These are phyloP conservation scores for Hippophae tibetana DNA, from an alignment of 306 rosid species.

Conservation along the genomic window DNA sequence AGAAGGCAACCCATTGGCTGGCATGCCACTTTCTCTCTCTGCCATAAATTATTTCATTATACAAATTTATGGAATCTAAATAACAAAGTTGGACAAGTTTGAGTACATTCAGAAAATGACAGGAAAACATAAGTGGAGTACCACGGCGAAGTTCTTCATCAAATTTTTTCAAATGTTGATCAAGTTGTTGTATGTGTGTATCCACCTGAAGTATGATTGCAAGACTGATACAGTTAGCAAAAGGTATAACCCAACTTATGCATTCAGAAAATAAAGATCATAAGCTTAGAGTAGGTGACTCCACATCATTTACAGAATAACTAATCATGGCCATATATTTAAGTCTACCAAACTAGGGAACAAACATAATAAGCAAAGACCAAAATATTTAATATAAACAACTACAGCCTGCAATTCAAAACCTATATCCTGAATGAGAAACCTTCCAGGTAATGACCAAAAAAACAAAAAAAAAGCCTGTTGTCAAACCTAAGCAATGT, in stretches of 20 bases:
- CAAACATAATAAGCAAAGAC: too few relatives aligned
- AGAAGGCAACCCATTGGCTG: slow-evolving; percentile 41
- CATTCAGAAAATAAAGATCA: background rate
- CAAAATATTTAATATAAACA: too few relatives aligned
- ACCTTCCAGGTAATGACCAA: too few relatives aligned
- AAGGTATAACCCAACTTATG: background rate
- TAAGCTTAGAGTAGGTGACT: background rate
- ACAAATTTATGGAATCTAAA: background rate
- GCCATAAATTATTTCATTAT: slow-evolving; percentile 22
- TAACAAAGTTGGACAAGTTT: background rate
- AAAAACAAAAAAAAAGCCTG: too few relatives aligned
- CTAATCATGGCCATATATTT: too few relatives aligned
- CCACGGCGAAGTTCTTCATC: slow-evolving; percentile 83
- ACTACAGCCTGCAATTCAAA: too few relatives aligned
- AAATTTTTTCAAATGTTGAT: slow-evolving; percentile 77
- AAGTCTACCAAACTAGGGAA: too few relatives aligned
- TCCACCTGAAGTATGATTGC: slow-evolving; percentile 56
- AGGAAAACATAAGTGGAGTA: slow-evolving; percentile 27
- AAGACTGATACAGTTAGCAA: background rate
- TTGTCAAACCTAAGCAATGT: too few relatives aligned
- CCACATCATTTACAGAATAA: too few relatives aligned
- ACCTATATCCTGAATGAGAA: too few relatives aligned
- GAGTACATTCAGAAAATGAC: background rate
- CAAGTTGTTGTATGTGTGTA: slow-evolving; percentile 90
- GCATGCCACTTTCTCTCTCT: slow-evolving; percentile 51